Conservation (phyloP, 75 land plant genomes). For the Pseudotsuga menziesii region DNA sequence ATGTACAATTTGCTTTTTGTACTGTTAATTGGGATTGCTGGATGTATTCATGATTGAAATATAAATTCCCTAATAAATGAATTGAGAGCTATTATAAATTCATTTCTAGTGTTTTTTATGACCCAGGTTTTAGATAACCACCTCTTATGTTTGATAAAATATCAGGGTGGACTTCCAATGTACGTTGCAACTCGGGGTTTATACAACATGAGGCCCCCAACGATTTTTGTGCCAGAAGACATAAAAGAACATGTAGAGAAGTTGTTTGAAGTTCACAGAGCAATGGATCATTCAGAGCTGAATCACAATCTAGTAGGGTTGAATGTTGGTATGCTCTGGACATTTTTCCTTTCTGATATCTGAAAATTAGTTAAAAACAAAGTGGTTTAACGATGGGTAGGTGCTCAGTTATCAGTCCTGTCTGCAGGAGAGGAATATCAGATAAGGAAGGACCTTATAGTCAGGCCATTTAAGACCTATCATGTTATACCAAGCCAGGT, state of each 20-base stretch:
- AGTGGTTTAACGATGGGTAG: slow-evolving; percentile 1
- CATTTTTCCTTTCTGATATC: background rate
- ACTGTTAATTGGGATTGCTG: background rate
- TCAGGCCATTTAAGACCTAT: slow-evolving; percentile 84
- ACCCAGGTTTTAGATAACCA: background rate
- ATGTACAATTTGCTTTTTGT: background rate
- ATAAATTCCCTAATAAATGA: background rate
- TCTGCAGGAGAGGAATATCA: slow-evolving; percentile 71
- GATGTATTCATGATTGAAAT: background rate
- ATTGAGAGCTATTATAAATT: background rate
- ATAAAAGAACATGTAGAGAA: slow-evolving; percentile 70
- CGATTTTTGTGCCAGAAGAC: slow-evolving; percentile 63
- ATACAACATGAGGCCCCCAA: slow-evolving; percentile 86
- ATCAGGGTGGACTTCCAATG: slow-evolving; percentile 92
- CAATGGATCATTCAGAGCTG: slow-evolving; percentile 79
- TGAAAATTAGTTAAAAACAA: background rate
- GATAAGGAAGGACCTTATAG: slow-evolving; percentile 68
- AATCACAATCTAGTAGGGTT: slow-evolving; percentile 67
- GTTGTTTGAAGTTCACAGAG: slow-evolving; percentile 79
- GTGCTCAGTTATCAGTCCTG: background rate
- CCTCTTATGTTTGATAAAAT: background rate
- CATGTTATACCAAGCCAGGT: slow-evolving; percentile 96
- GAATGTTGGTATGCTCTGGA: slow-evolving; percentile 68
- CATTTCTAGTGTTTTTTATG: background rate
- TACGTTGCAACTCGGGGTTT: slow-evolving; percentile 96